Percentiles rank a stretch among this genome's conserved stretches.
phyloP scores from a whole-genome alignment of 1,284 basidiomycete species.

The Cronartium ribicola region DNA sequence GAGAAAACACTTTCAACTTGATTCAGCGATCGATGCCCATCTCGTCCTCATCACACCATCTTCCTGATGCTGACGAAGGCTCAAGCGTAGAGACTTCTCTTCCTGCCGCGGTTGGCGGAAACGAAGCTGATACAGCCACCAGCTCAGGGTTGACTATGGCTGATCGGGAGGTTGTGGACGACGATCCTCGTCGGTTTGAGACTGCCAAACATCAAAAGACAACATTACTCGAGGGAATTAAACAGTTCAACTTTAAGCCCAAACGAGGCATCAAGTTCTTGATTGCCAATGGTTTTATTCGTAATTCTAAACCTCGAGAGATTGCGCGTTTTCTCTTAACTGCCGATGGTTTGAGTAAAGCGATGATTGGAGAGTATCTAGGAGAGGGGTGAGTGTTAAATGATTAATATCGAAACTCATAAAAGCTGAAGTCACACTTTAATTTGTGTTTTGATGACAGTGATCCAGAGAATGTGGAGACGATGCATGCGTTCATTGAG shows the following conservation, averaged over 20 bases:
- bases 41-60: constrained; percentile 5
- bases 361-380: constrained; percentile 94
- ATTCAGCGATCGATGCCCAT: constrained; percentile 43
- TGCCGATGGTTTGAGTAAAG: constrained; percentile 90
- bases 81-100: constrained; percentile 47
- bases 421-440: not conserved
- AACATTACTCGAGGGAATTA: constrained; percentile 87
- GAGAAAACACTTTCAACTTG: constrained; percentile 44
- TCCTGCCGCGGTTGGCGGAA: constrained; percentile 40
- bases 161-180: constrained; percentile 63
- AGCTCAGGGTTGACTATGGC: constrained; percentile 60
- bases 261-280: constrained; percentile 88
- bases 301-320: constrained; percentile 67
- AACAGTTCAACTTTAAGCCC: constrained; percentile 97
- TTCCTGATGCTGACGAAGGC: constrained; percentile 42
- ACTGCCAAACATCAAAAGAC: constrained; percentile 97
- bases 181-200: constrained; percentile 91
- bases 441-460: constrained; percentile 53
- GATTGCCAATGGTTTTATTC: constrained; percentile 82
- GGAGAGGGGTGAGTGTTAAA: constrained; percentile 73
- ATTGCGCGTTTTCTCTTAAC: constrained; percentile 81
- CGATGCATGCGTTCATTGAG: constrained; percentile 95
- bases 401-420: not conserved
- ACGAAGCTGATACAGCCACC: constrained; percentile 32
- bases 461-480: constrained; percentile 77